Conservation (phyloP, 768 basidiomycete genomes). For the Mycena galopus region DNA sequence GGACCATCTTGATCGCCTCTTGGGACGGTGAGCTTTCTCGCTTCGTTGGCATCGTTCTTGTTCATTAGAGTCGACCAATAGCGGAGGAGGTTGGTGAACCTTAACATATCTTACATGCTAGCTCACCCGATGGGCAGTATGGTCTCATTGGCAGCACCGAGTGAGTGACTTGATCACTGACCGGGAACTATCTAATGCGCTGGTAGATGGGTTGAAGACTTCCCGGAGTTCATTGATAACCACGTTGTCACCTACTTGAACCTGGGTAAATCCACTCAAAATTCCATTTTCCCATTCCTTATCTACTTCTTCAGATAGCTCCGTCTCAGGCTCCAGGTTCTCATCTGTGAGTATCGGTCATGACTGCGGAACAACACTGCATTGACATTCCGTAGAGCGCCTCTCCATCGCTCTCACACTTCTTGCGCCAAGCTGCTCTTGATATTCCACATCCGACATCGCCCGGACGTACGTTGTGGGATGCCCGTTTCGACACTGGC, state of each 20-base stretch:
- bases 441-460: slow-evolving; percentile 82
- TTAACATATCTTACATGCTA: too few species aligned
- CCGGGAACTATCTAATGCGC: background rate
- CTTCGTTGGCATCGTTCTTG: background rate
- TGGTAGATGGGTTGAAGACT: slow-evolving; percentile 88
- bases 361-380: background rate
- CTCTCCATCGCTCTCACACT: slow-evolving; percentile 87
- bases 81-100: slow-evolving; percentile 28
- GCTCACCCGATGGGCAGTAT: slow-evolving; percentile 47
- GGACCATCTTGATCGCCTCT: slow-evolving; percentile 81
- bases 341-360: slow-evolving; percentile 39
- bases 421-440: slow-evolving; percentile 76
- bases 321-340: slow-evolving; percentile 74
- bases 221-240: slow-evolving; percentile 80
- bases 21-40: slow-evolving; percentile 80
- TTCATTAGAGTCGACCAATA: slow-evolving; percentile 19
- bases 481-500: slow-evolving; percentile 74
- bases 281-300: slow-evolving; percentile 17
- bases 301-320: slow-evolving; percentile 58
- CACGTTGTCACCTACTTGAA: slow-evolving; percentile 92
- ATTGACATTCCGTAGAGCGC: slow-evolving; percentile 46
- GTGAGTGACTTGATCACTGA: background rate
- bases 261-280: slow-evolving; percentile 52
- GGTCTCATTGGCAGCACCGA: slow-evolving; percentile 91
- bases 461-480: slow-evolving; percentile 79